These are phyloP conservation scores for Beauveria medogensis DNA, from an alignment of 2,329 filamentous ascomycete genomes.

Conservation along the genomic window DNA sequence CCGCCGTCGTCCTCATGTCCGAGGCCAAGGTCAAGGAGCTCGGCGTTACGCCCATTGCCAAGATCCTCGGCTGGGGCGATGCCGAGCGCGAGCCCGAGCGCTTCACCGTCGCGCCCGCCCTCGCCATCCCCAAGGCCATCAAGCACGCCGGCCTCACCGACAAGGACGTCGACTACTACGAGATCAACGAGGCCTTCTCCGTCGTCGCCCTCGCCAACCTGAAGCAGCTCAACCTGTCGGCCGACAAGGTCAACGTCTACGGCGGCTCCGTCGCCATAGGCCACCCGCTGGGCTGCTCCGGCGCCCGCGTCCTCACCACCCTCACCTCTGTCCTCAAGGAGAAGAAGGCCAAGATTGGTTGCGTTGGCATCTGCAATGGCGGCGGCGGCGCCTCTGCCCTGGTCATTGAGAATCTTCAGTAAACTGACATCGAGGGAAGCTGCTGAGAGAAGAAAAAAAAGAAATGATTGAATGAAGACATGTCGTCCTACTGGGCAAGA, in stretches of 20 bases:
- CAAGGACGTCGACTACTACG: slow-evolving; percentile 80
- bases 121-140: slow-evolving; percentile 95
- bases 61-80: slow-evolving; percentile 96
- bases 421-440: slow-evolving; percentile 17
- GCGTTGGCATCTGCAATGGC: slow-evolving; percentile 94
- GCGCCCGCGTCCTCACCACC: slow-evolving; percentile 87
- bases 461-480: not conserved
- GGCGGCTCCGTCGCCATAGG: slow-evolving; percentile 94
- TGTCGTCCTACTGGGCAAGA: not conserved
- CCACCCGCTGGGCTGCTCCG: slow-evolving; percentile 88
- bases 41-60: slow-evolving; percentile 82
- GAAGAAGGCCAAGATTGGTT: slow-evolving; percentile 89
- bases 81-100: slow-evolving; percentile 85
- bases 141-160: slow-evolving; percentile 81
- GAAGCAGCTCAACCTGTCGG: slow-evolving; percentile 72
- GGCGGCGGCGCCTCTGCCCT: slow-evolving; percentile 91
- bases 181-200: slow-evolving; percentile 99
- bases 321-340: slow-evolving; percentile 80
- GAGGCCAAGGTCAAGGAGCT: slow-evolving; percentile 92
- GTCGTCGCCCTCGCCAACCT: slow-evolving; percentile 95
- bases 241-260: slow-evolving; percentile 89
- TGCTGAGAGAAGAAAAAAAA: not conserved
- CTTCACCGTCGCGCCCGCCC: slow-evolving; percentile 88
- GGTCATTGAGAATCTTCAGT: slow-evolving; percentile 71
- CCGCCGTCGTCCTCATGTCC: slow-evolving; percentile 86